Conservation (phyloP, 352 stramenopile genomes). For the Phytopythium sindhum region DNA sequence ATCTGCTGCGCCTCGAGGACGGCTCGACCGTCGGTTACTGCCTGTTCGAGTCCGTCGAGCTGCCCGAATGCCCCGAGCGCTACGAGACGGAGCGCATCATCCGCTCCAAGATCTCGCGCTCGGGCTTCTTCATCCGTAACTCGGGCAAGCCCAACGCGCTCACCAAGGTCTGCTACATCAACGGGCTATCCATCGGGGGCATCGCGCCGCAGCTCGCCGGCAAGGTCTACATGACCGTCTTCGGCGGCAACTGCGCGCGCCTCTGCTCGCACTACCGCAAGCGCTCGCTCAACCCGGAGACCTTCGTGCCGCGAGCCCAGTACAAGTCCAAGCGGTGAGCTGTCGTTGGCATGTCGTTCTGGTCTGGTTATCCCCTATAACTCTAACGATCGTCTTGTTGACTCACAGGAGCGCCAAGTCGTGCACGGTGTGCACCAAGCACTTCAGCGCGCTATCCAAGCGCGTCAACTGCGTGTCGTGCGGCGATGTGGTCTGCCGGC, state of each 20-base stretch:
- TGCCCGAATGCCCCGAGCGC: slow-evolving; percentile 28
- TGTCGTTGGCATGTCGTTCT: not conserved
- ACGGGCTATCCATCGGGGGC: slow-evolving; percentile 27
- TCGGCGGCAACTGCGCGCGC: slow-evolving; percentile 36
- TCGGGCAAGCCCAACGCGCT: slow-evolving; percentile 22
- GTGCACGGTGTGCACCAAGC: slow-evolving; percentile 22
- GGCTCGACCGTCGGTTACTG: slow-evolving; percentile 54
- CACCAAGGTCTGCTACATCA: slow-evolving; percentile 54
- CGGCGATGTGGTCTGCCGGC: slow-evolving; percentile 20
- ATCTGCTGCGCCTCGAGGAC: slow-evolving; percentile 16
- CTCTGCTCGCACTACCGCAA: slow-evolving; percentile 42
- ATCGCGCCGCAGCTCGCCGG: slow-evolving; percentile 22
- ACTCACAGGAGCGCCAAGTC: slow-evolving; percentile 9
- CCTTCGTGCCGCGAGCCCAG: slow-evolving; percentile 21
- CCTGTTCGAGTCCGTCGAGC: slow-evolving; percentile 52
- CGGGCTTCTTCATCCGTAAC: slow-evolving; percentile 44
- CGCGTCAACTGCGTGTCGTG: slow-evolving; percentile 27
- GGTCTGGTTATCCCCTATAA: no score
- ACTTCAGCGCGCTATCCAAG: slow-evolving; percentile 27
- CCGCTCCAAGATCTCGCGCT: slow-evolving; percentile 35
- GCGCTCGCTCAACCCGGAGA: slow-evolving; percentile 25
- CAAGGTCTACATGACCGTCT: slow-evolving; percentile 34
- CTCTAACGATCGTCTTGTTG: no score
- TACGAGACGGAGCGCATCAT: slow-evolving; percentile 26
- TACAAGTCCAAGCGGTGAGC: slow-evolving; percentile 25